Evolutionary conservation across 2,329 filamentous ascomycete genomes (phyloP).

Genomic region (Beauveria sp.): DNA sequence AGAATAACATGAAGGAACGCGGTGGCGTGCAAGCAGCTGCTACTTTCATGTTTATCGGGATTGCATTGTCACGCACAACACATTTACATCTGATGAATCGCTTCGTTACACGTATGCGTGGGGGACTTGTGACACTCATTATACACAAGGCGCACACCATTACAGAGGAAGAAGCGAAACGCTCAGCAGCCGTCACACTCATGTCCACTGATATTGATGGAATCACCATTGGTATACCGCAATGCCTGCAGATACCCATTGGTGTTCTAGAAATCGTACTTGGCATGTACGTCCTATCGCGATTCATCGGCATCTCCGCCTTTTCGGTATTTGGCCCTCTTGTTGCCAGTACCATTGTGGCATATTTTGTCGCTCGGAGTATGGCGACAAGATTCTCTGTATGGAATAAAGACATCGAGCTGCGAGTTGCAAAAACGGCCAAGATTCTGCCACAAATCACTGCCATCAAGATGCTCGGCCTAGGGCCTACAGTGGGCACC

Average conservation of each 20-base stretch:
- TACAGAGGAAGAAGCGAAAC: slow-evolving; percentile 21
- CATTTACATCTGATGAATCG: slow-evolving; percentile 13
- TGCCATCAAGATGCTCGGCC: not conserved
- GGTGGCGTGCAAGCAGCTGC: not conserved
- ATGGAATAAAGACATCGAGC: slow-evolving; percentile 1
- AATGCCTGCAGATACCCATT: not conserved
- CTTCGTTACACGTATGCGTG: slow-evolving; percentile 25
- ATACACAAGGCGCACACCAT: slow-evolving; percentile 36
- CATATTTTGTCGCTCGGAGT: not conserved
- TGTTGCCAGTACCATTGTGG: not conserved
- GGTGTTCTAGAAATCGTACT: not conserved
- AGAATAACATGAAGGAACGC: not conserved
- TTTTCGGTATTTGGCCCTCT: not conserved
- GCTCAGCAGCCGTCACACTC: slow-evolving; percentile 13
- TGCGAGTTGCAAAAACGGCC: not conserved
- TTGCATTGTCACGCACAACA: not conserved
- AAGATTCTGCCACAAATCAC: not conserved
- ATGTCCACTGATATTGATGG: slow-evolving; percentile 5
- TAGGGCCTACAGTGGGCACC: not conserved
- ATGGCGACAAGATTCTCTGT: not conserved
- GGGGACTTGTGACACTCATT: slow-evolving; percentile 33
- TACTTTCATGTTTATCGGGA: not conserved
- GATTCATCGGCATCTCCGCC: not conserved
- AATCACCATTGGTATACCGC: not conserved
- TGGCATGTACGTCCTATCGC: not conserved